Evolutionary conservation across 129 eudicot genomes (phyloP).

Genomic region (Silybum marianum): DNA sequence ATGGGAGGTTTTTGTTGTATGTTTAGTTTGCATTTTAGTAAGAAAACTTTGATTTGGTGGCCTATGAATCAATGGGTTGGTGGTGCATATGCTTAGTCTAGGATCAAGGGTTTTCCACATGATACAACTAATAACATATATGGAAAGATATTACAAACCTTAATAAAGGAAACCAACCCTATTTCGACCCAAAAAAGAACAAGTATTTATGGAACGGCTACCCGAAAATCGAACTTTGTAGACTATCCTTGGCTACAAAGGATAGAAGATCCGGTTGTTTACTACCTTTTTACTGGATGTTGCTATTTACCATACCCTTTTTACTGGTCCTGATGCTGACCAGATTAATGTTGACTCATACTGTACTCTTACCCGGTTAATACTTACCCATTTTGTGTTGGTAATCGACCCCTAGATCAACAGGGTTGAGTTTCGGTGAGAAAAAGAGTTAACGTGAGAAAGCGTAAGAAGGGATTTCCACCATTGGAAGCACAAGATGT

Average conservation of each 20-base stretch:
- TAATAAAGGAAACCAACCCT: background rate
- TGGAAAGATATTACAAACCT: background rate
- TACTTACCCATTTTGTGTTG: background rate
- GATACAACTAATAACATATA: background rate
- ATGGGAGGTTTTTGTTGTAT: background rate
- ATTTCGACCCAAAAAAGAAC: background rate
- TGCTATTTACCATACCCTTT: background rate
- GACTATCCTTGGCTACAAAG: background rate
- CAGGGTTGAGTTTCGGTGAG: too few relatives aligned
- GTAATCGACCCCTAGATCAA: constrained; percentile 6
- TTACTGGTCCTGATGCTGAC: background rate
- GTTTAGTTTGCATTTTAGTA: background rate
- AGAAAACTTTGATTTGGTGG: background rate
- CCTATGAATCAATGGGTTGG: background rate
- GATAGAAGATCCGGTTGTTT: too few relatives aligned
- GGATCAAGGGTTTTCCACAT: background rate
- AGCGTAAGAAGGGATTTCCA: too few relatives aligned
- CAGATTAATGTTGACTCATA: too few relatives aligned
- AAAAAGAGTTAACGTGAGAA: too few relatives aligned
- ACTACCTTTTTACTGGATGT: background rate
- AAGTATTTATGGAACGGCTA: background rate
- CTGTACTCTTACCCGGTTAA: background rate
- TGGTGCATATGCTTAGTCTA: background rate
- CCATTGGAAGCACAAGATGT: too few relatives aligned
- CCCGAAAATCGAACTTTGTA: background rate